Base-by-base conservation (phyloP, 1,284 basidiomycete species). In the Salmacisia buchloeana region DNA sequence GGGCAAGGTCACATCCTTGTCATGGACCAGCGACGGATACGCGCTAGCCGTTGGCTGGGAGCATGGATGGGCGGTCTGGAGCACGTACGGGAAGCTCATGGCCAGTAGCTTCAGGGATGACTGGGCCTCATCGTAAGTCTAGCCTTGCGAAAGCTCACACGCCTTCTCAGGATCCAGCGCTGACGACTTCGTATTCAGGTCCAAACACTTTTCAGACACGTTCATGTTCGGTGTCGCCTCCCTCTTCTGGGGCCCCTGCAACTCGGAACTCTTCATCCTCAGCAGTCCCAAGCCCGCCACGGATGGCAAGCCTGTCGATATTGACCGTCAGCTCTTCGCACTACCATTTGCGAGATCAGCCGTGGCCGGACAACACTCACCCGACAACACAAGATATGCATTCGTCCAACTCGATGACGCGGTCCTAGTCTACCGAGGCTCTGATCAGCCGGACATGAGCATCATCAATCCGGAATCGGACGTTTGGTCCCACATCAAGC, bases 391-490 rank as follows among this genome's bases (percentile, higher is more conserved):
- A 2, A 86, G 91, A 68, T 94, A 96, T 76, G 94, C 92, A 0
- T 96, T 97, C 80, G 83, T 97, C 38, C 92, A 97, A 80, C 87
- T 94, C 85, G 93, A 97, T 75, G 93, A 97, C 76, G 86, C 91
- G 41, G 89, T 92, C 1, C 84, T 97, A 2, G 88, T 98, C n/a
- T 98, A 97, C 78, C 86, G 96, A 64, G 94, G 96, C 2, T 90
- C 92, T 23, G 94, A 98, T 80, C 93, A 97, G 80, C 93, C 92
- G 7, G 94, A 98, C 76, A 90, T 96, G 87, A 94, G 92, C 75
- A 88, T 98, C 57, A 97, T 98, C 79, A 97, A 97, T 76, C 94
- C 94, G n/a, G 94, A 97, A 76, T 92, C 91, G 2, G 94, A 97
- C 74, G 92, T 97, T 7, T 97, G 94, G 92, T 92, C 97, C 72